These are phyloP conservation scores for Salix brachista DNA, from an alignment of 345 rosid genomes.

Conservation along the genomic window DNA sequence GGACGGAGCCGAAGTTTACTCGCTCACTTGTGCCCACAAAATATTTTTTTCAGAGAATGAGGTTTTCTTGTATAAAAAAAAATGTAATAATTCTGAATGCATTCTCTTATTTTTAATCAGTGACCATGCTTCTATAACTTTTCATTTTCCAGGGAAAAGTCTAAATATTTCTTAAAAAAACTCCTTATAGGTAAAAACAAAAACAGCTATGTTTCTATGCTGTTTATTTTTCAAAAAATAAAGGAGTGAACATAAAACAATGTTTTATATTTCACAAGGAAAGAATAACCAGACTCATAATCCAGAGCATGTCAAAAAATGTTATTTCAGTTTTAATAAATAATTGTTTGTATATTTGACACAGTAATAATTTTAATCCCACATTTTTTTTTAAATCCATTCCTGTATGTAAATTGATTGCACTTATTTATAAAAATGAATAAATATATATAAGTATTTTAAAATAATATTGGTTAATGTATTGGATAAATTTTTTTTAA, in stretches of 20 bases:
- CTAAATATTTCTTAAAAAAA: background rate
- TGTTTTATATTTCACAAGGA: background rate
- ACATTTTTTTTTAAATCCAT: background rate
- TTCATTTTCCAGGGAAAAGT: background rate
- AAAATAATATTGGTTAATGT: no score
- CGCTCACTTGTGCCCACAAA: fast-evolving
- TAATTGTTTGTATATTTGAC: no score
- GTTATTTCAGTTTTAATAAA: background rate
- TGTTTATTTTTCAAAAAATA: no score
- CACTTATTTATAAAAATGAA: no score
- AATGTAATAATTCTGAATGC: no score
- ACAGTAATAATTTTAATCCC: background rate
- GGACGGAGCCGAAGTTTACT: fast-evolving
- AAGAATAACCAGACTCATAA: background rate
- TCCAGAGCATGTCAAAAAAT: background rate
- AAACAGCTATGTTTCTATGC: background rate
- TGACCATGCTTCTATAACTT: background rate
- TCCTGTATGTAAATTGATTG: background rate
- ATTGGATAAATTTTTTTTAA: no score
- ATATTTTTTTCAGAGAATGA: no score
- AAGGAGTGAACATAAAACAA: background rate
- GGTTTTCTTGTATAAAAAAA: no score
- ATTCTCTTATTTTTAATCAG: no score
- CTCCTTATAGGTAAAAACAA: background rate
- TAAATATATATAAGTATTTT: no score